Evolutionary conservation across 2,329 filamentous ascomycete species (phyloP).

Genomic region (Xylariales sp.): DNA sequence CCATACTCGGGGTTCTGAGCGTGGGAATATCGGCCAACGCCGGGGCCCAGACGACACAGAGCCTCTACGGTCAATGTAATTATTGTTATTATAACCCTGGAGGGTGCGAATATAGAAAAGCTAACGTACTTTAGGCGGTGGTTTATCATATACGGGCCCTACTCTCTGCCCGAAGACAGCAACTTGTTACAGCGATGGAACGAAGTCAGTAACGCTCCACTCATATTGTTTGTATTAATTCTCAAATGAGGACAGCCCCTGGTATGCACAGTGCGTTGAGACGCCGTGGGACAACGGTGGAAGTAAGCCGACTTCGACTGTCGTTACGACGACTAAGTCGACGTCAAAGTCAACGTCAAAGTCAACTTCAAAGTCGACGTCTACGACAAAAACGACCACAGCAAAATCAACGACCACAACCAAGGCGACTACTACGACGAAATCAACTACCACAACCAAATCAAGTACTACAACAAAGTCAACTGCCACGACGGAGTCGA

Average conservation of each 20-base stretch:
- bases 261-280: constrained; percentile 32
- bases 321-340: constrained; percentile 14
- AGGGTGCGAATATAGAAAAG: background rate
- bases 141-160: constrained; percentile 27
- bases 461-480: constrained; percentile 12
- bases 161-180: constrained; percentile 23
- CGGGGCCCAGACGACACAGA: constrained; percentile 22
- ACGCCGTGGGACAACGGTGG: constrained; percentile 30
- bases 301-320: constrained; percentile 14
- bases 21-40: constrained; percentile 3
- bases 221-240: background rate
- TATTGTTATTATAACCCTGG: background rate
- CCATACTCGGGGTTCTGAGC: constrained; percentile 11
- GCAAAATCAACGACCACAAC: too few species aligned
- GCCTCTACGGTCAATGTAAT: constrained; percentile 34
- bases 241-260: constrained; percentile 19
- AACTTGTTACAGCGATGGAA: constrained; percentile 28
- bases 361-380: background rate
- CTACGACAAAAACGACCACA: too few species aligned
- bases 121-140: constrained; percentile 29
- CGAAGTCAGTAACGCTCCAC: constrained; percentile 26
- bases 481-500: constrained; percentile 1
- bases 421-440: too few species aligned
- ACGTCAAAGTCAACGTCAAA: constrained; percentile 12
- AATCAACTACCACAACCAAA: constrained; percentile 1